These are phyloP conservation scores for Trichoderma sp. DNA, from an alignment of 2,329 filamentous ascomycete genomes.

Conservation along the genomic window DNA sequence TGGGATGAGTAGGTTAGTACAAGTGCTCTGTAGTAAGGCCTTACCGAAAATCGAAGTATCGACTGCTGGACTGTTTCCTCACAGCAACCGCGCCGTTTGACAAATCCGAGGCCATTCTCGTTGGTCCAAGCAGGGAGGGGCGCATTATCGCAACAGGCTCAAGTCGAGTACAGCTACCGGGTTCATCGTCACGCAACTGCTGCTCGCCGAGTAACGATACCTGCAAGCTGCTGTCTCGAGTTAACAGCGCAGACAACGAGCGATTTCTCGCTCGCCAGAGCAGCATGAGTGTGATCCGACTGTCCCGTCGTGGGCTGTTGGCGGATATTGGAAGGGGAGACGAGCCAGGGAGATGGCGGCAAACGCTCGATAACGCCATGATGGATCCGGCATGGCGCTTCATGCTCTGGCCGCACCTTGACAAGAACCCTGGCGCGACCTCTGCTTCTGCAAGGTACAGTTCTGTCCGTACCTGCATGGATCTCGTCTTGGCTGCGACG, in stretches of 20 bases:
- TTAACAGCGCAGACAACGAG: neutral
- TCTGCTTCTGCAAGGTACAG: too few relatives aligned
- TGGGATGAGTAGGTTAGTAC: too few relatives aligned
- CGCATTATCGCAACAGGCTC: neutral
- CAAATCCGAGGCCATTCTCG: neutral
- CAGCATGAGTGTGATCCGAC: slow-evolving; percentile 22
- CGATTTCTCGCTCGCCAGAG: neutral
- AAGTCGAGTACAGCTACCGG: neutral
- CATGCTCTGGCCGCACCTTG: too few relatives aligned
- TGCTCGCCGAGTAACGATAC: neutral
- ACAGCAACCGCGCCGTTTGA: too few relatives aligned
- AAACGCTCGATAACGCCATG: neutral
- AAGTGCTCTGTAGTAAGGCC: too few relatives aligned
- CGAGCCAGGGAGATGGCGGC: neutral
- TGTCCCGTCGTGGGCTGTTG: neutral
- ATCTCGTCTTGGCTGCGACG: neutral
- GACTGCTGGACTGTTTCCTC: too few relatives aligned
- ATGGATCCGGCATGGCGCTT: neutral
- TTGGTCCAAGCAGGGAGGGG: neutral
- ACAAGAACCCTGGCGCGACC: too few relatives aligned
- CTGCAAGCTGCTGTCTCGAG: neutral
- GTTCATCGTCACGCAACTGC: neutral
- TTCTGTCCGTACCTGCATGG: neutral
- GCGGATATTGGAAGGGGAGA: slow-evolving; percentile 16
- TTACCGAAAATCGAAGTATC: too few relatives aligned